Evolutionary conservation across 31 red algal species (phyloP), one percentile per base, ranked within the genome.

Genomic region (Odonthalia washingtoniensis): DNA sequence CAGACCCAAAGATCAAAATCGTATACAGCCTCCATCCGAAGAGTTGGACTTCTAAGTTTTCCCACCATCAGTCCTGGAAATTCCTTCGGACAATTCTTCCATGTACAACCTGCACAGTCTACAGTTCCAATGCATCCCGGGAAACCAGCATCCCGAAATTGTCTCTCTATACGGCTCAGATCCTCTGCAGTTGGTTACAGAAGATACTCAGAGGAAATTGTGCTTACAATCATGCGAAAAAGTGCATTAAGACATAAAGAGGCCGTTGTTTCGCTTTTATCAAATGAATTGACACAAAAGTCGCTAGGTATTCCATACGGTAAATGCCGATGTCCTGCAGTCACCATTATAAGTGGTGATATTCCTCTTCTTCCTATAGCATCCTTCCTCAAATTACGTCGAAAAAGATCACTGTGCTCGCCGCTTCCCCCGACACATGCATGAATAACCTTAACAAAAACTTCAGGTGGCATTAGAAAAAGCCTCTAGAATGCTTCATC

Each of bases 61-160:
- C 85, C 36, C 17, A 44, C 46, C 65, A 89, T 78, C 1, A 78
- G 37, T 3, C 85, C 74, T 12, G 78, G 74, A 27, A 80, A 46
- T 5, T 73, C 85, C 49, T 89, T 89, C 5, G 53, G 75, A 44
- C 0, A 78, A 1, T 89, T 89, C 41, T 79, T 80, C 53, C 85
- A 89, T 3, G 37, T 70, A 73, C 36, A 89, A 2, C 37, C 0
- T 42, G 85, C 73, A 16, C 60, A 79, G 46, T 80, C 85, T 1
- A 89, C 5, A 31, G 40, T 44, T 9, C 85, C 75, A 39, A 80
- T 46, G 33, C 61, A 89, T 6, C 85, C 85, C 3, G 74, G 60
- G 42, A 89, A 89, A 1, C 52, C 49, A 43, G 64, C 49, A 3
- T 2, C 17, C 2, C 40, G 18, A 89, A 80, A 89, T 39, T 89